Evolutionary conservation across 352 stramenopile species (phyloP), one percentile per base, ranked within the genome.

Genomic region (Phytophthora brassicae): DNA sequence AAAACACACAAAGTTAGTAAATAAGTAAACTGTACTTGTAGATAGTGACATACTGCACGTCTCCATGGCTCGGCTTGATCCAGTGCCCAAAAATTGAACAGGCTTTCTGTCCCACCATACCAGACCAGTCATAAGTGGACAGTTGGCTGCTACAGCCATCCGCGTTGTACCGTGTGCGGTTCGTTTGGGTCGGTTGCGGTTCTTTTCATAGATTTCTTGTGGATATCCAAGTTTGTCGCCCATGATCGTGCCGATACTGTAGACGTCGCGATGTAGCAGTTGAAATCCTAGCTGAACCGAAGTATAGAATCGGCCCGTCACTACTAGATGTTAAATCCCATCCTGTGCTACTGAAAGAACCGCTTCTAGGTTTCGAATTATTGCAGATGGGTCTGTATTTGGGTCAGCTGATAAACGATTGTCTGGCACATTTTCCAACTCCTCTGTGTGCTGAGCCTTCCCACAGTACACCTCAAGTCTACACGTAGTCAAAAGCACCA

Each of bases 241-340:
- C 23, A 22, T 41, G 39, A 63, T 64, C 3, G 52, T 68, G 0
- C 60, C 60, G 12, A 65, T 47, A n/a, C 8, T 42, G 35, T 64
- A 69, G 3, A 64, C 36, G 3, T 60, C 42, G 0, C 55, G 55
- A 9, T 60, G 26, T 6, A 69, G 28, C 3, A 69, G 43, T 26
- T 69, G 61, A 4, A 60, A 60, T 11, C 41, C 42, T 0, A 69
- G 55, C 24, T 60, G 55, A 0, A 60, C 47, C 14, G 61, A 69
- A 1, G 54, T 69, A n/a, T 69, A 69, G 13, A 64, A 69, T 6
- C 61, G 29, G 45, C 57, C 61, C 6, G 61, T 60, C 2, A 57
- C 54, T 0, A 69, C 36, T 6, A 46, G 11, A 28, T 61, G 45
- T 11, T 56, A 56, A 2, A 52, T 26, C 8, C 17, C 44, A 17